A percentile compares a stretch with the other conserved stretches of the same genome.
These are phyloP conservation scores for Claviceps monticola DNA, from an alignment of 2,329 filamentous ascomycete species.

Conservation along the genomic window DNA sequence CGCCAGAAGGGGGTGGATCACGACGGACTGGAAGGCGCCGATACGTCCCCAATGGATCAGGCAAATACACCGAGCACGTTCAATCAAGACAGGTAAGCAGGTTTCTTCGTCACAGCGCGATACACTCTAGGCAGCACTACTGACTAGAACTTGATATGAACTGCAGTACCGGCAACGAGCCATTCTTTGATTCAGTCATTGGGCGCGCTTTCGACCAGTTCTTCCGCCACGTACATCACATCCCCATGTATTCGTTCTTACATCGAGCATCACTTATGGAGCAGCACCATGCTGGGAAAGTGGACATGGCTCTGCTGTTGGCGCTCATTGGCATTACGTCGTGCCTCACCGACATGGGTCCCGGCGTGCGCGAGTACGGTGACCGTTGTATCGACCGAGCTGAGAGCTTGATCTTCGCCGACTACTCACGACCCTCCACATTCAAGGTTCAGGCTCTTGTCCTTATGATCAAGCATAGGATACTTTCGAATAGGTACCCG, in stretches of 20 bases:
- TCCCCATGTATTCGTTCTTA: slow-evolving; percentile 44
- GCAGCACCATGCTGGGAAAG: slow-evolving; percentile 40
- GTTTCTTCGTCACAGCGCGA: not conserved
- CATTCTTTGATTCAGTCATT: slow-evolving; percentile 34
- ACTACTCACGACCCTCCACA: slow-evolving; percentile 41
- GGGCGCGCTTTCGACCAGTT: slow-evolving; percentile 41
- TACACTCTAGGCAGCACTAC: not conserved
- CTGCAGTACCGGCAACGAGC: slow-evolving; percentile 22
- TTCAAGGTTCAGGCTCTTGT: slow-evolving; percentile 38
- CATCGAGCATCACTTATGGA: slow-evolving; percentile 47
- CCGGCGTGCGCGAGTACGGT: slow-evolving; percentile 37
- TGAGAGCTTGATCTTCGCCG: slow-evolving; percentile 35
- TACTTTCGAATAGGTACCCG: slow-evolving; percentile 28
- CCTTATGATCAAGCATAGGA: slow-evolving; percentile 30
- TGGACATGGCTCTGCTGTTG: slow-evolving; percentile 39
- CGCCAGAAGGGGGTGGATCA: slow-evolving; percentile 2
- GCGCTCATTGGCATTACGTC: slow-evolving; percentile 43
- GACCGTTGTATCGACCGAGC: slow-evolving; percentile 41
- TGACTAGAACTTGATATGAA: not conserved
- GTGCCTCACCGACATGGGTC: slow-evolving; percentile 39
- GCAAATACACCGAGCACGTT: slow-evolving; percentile 20
- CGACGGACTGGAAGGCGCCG: slow-evolving; percentile 21
- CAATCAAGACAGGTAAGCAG: slow-evolving; percentile 21
- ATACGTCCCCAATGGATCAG: slow-evolving; percentile 21
- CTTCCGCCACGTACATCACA: slow-evolving; percentile 45